Percentiles rank a stretch among this genome's conserved stretches.
phyloP scores from a whole-genome alignment of 192 early-diverging fungal genomes.

The Coemansia sp. region DNA sequence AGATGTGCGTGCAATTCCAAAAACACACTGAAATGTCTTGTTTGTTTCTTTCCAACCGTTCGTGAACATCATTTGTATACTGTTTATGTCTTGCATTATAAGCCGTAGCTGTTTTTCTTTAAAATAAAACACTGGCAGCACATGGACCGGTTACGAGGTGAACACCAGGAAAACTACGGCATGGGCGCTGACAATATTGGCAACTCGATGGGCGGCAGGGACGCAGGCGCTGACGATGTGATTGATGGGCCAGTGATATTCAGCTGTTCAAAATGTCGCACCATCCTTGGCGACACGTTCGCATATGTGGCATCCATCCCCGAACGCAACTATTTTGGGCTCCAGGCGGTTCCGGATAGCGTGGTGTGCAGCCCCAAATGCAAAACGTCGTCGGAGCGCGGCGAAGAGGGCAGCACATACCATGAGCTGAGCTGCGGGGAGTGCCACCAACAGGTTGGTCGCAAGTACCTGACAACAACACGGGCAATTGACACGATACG shows the following conservation, averaged over 20 bases:
- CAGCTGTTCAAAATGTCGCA: conserved; percentile 54
- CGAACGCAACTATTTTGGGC: conserved; percentile 45
- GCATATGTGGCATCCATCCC: conserved; percentile 47
- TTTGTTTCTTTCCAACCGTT: not conserved
- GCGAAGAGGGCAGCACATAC: conserved; percentile 41
- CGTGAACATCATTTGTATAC: not conserved
- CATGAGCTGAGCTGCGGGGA: conserved; percentile 42
- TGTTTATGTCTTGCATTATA: not conserved
- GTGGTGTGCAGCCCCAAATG: conserved; percentile 19
- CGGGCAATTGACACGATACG: conserved; percentile 40
- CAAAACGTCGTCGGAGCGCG: conserved; percentile 27
- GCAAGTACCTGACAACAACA: conserved; percentile 37
- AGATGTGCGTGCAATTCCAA: no score
- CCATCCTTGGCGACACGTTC: conserved; percentile 54
- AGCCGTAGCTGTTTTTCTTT: not conserved
- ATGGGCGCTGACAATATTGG: conserved; percentile 16
- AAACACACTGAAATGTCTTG: no score
- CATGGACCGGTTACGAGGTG: conserved; percentile 30
- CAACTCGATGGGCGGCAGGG: conserved; percentile 8
- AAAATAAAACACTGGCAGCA: not conserved
- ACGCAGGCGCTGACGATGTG: conserved; percentile 22
- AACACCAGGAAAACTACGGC: conserved; percentile 13
- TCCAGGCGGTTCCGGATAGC: conserved; percentile 42
- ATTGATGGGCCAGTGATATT: conserved; percentile 50
- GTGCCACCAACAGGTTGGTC: conserved; percentile 36